Evolutionary conservation across 768 basidiomycete species (phyloP).

Genomic region (Boletus edulis): DNA sequence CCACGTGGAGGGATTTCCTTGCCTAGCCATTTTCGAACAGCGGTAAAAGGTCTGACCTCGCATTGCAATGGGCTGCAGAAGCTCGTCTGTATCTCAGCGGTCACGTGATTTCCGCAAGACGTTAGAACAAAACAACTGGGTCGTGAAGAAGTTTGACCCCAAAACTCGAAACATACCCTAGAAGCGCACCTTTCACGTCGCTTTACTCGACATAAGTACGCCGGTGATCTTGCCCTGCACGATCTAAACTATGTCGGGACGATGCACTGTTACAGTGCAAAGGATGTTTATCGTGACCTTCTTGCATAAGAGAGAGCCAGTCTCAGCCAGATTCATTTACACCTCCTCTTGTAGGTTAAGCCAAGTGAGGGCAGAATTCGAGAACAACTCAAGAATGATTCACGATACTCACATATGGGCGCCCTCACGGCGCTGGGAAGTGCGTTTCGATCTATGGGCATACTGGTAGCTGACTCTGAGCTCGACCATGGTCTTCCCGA

Average conservation of each 20-base stretch:
- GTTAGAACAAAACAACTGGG: not conserved
- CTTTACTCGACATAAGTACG: not conserved
- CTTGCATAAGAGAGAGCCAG: not conserved
- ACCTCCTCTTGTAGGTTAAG: not conserved
- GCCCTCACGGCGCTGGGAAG: not conserved
- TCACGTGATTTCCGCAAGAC: no score
- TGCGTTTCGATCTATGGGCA: not conserved
- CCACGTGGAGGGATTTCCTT: not conserved
- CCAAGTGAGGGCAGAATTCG: not conserved
- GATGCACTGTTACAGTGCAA: not conserved
- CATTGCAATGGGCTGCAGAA: not conserved
- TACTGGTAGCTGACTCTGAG: not conserved
- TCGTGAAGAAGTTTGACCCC: not conserved
- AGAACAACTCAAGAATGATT: not conserved
- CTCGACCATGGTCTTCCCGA: not conserved
- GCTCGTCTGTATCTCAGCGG: no score
- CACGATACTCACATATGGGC: not conserved
- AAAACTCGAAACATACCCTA: not conserved
- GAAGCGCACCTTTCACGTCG: not conserved
- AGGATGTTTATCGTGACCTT: not conserved
- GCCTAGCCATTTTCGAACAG: not conserved
- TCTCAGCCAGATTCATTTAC: not conserved
- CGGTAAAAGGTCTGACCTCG: slow-evolving; percentile 2
- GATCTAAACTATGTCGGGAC: no score
- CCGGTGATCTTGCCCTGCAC: not conserved